phyloP scores from a whole-genome alignment of 306 rosid genomes.

The Cyclanthera cordifolia region DNA sequence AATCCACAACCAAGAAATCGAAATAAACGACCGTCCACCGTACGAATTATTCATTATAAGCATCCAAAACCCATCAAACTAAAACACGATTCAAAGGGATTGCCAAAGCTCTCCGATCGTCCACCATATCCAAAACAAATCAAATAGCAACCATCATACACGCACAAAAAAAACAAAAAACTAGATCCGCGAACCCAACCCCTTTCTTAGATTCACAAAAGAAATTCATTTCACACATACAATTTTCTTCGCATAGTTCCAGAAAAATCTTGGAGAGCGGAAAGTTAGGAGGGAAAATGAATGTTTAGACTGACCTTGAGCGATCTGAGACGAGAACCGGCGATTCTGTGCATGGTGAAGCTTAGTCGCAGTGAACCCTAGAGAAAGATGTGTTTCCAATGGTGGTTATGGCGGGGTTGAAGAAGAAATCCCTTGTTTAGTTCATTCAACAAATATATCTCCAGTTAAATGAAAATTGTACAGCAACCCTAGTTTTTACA shows the following conservation, averaged over 20 bases:
- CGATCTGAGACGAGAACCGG: constrained; percentile 51
- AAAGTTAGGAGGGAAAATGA: constrained; percentile 4
- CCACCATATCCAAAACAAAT: background rate
- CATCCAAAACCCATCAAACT: background rate
- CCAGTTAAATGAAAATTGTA: no score
- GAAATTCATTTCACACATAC: background rate
- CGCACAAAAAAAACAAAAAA: background rate
- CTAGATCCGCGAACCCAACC: constrained; percentile 11
- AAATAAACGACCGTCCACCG: background rate
- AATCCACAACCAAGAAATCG: background rate
- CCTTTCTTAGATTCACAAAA: background rate
- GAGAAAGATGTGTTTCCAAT: background rate
- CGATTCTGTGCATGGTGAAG: constrained; percentile 49
- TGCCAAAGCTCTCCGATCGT: background rate
- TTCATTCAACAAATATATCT: background rate
- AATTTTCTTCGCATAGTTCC: background rate
- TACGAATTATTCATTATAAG: background rate
- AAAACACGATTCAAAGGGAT: background rate
- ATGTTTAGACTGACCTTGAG: constrained; percentile 49
- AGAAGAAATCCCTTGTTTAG: background rate
- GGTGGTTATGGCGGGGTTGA: background rate
- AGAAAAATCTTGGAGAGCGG: background rate
- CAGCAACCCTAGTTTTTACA: no score
- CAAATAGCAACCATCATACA: background rate
- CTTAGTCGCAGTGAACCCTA: constrained; percentile 9